Evolutionary conservation across 495 filamentous ascomycete species (phyloP).

Genomic region (Amorphotheca resinae): DNA sequence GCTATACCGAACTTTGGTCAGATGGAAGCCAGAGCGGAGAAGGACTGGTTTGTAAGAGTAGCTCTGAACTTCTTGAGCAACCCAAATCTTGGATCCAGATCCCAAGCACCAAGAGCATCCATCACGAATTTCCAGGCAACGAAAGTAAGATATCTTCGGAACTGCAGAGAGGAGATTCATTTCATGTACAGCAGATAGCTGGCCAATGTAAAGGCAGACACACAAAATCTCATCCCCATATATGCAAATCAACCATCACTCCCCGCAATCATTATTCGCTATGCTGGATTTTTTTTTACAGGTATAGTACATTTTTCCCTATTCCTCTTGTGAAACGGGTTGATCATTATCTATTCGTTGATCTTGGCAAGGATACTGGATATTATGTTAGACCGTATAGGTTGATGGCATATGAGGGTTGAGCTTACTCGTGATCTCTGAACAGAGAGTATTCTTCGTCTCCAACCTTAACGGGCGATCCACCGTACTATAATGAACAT

Average conservation of each 20-base stretch:
- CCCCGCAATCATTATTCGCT: conserved; percentile 6
- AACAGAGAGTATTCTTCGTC: conserved; percentile 94
- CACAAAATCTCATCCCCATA: conserved; percentile 1
- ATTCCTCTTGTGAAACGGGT: background rate
- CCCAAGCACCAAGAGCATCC: no score
- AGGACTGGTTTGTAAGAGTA: no score
- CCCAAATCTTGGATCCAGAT: no score
- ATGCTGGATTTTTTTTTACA: conserved; percentile 13
- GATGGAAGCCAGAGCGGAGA: no score
- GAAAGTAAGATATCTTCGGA: no score
- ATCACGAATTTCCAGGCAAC: no score
- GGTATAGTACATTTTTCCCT: conserved; percentile 17
- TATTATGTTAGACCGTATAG: background rate
- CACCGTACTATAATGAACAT: conserved; percentile 82
- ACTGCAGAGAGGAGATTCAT: conserved; percentile 11
- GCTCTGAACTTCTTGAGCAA: no score
- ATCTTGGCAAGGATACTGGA: conserved; percentile 76
- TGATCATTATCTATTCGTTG: conserved; percentile 51
- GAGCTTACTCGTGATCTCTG: conserved; percentile 76
- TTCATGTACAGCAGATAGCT: conserved; percentile 1
- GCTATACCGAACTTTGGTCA: no score
- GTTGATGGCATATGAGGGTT: background rate
- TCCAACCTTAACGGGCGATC: conserved; percentile 90
- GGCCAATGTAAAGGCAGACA: conserved; percentile 3
- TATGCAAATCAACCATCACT: conserved; percentile 6